phyloP scores from a whole-genome alignment of 305 asterid species.

The Rubia peregrina region DNA sequence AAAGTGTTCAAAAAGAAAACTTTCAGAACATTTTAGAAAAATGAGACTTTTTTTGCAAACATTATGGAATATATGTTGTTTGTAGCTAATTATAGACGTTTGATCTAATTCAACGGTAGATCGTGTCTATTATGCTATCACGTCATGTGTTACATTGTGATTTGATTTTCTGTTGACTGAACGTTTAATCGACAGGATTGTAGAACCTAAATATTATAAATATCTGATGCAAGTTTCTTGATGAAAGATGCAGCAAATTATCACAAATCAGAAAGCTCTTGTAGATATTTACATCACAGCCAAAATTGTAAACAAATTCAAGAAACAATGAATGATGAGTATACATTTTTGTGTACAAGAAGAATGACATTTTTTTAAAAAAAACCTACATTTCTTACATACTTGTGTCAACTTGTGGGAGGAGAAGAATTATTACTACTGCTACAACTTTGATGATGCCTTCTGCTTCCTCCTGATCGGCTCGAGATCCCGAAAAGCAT shows the following conservation, averaged over 20 bases:
- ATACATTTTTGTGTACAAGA: constrained; percentile 4
- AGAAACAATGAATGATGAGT: constrained; percentile 7
- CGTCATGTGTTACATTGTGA: too few relatives aligned
- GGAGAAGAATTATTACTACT: constrained; percentile 20
- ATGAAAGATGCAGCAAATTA: too few relatives aligned
- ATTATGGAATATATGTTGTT: neutral
- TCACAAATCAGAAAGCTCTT: neutral
- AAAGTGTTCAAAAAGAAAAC: too few relatives aligned
- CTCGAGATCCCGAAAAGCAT: constrained; percentile 55
- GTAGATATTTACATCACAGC: neutral
- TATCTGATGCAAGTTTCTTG: too few relatives aligned
- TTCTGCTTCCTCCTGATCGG: constrained; percentile 19
- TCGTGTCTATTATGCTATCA: too few relatives aligned
- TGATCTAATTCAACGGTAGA: too few relatives aligned
- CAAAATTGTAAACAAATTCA: constrained; percentile 11
- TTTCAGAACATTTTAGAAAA: neutral
- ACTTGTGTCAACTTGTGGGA: constrained; percentile 12
- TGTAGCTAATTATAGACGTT: too few relatives aligned
- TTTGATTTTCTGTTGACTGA: too few relatives aligned
- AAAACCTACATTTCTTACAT: neutral
- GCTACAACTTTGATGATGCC: constrained; percentile 14
- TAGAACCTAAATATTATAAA: too few relatives aligned
- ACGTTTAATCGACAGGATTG: too few relatives aligned
- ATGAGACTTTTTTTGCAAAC: neutral
- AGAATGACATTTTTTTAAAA: neutral